phyloP scores from a whole-genome alignment of 345 rosid species.

The Citrus maxima region DNA sequence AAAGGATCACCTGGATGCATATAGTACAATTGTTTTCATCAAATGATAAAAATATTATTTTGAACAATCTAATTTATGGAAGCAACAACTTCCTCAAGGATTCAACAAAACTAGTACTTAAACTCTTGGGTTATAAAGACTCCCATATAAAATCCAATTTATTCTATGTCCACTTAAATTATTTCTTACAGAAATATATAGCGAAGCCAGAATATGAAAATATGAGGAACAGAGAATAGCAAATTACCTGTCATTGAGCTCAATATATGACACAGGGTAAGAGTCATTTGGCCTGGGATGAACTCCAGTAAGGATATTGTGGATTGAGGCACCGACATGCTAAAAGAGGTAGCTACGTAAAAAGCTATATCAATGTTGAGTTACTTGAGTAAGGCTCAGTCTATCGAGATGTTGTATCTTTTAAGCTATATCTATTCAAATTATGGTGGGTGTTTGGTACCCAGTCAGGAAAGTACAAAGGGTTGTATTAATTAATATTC shows the following conservation, averaged over 20 bases:
- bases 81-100: too few species aligned
- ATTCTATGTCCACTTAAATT: too few species aligned
- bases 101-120: too few species aligned
- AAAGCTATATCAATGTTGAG: neutral
- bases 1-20: neutral
- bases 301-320: conserved; percentile 45
- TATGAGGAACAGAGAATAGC: conserved; percentile 5
- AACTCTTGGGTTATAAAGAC: too few species aligned
- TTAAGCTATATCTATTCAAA: too few species aligned
- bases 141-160: too few species aligned
- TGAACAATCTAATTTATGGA: neutral
- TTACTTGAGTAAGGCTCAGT: neutral
- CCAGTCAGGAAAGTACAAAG: too few species aligned
- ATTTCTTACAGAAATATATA: too few species aligned
- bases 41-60: neutral
- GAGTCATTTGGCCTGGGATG: conserved; percentile 32
- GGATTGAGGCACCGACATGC: conserved; percentile 48
- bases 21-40: neutral
- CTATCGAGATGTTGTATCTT: too few species aligned
- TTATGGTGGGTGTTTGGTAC: too few species aligned
- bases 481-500: too few species aligned
- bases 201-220: neutral
- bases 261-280: conserved; percentile 28
- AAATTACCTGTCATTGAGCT: conserved; percentile 48
- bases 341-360: conserved; percentile 69